phyloP scores from a whole-genome alignment of 2,329 filamentous ascomycete species.

The Chrysosporium keratinophilum region DNA sequence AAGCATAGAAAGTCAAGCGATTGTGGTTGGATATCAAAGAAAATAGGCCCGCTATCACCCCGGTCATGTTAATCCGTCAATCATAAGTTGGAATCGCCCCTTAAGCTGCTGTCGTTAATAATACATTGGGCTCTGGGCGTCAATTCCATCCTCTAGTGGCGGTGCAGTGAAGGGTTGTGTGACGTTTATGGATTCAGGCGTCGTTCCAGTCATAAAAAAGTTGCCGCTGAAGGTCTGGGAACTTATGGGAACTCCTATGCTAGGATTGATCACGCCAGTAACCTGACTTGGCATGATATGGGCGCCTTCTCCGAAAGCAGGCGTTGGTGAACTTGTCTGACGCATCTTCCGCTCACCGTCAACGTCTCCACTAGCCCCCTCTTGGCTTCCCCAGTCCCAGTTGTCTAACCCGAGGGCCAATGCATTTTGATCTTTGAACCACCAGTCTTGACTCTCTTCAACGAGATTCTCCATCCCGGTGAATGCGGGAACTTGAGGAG shows the following conservation, averaged over 20 bases:
- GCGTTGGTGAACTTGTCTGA: slow-evolving; percentile 1
- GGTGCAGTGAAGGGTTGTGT: background rate
- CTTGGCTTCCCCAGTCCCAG: slow-evolving; percentile 25
- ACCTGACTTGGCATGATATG: background rate
- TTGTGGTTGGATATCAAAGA: background rate
- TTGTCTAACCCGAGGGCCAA: slow-evolving; percentile 53
- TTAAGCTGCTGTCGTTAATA: background rate
- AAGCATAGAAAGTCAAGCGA: background rate
- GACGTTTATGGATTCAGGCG: background rate
- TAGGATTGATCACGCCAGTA: background rate
- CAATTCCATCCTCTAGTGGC: background rate
- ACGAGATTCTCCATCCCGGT: slow-evolving; percentile 52
- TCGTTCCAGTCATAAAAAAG: background rate
- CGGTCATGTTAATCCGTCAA: background rate
- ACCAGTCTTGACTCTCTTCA: slow-evolving; percentile 55
- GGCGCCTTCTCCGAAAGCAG: background rate
- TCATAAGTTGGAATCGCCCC: background rate
- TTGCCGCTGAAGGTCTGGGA: background rate
- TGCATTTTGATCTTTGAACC: slow-evolving; percentile 52
- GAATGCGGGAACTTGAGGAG: slow-evolving; percentile 29
- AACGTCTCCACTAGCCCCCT: slow-evolving; percentile 3
- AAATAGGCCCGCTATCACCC: no score
- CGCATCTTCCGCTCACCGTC: background rate
- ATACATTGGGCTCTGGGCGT: slow-evolving; percentile 5
- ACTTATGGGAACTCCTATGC: background rate